Evolutionary conservation across 441 rosid species (phyloP).

Genomic region (California macrophylla): DNA sequence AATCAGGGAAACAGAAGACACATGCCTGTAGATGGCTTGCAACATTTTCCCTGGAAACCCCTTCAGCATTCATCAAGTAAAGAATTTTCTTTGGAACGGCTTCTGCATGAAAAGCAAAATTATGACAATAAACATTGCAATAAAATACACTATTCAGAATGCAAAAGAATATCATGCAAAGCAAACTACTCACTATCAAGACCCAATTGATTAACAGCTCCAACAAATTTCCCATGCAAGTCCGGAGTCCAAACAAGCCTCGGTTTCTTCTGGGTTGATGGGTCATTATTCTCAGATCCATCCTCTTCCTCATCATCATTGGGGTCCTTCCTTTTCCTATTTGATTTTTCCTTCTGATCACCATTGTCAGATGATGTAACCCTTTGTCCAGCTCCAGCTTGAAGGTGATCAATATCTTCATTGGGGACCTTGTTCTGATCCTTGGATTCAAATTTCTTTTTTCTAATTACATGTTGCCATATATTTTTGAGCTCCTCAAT

Average conservation of each 20-base stretch:
- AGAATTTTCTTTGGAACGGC: constrained; percentile 95
- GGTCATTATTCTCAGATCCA: constrained; percentile 38
- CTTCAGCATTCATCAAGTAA: constrained; percentile 77
- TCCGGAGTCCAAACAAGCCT: constrained; percentile 87
- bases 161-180: neutral
- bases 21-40: constrained; percentile 90
- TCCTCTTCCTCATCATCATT: constrained; percentile 38
- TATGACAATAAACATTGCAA: neutral
- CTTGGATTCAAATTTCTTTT: constrained; percentile 36
- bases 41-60: constrained; percentile 88
- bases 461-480: constrained; percentile 93
- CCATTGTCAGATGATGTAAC: constrained; percentile 17
- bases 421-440: constrained; percentile 27
- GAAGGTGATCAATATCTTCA: constrained; percentile 26
- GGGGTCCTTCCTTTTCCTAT: constrained; percentile 52
- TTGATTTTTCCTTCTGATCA: constrained; percentile 32
- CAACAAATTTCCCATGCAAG: constrained; percentile 70
- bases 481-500: constrained; percentile 80
- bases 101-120: constrained; percentile 39
- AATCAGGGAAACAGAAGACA: constrained; percentile 11
- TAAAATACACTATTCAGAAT: neutral
- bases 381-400: constrained; percentile 11
- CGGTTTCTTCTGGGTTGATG: constrained; percentile 66
- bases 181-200: constrained; percentile 56
- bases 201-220: constrained; percentile 76